phyloP scores from a whole-genome alignment of 805 yeast species.

The Zygosaccharomyces bisporus region DNA sequence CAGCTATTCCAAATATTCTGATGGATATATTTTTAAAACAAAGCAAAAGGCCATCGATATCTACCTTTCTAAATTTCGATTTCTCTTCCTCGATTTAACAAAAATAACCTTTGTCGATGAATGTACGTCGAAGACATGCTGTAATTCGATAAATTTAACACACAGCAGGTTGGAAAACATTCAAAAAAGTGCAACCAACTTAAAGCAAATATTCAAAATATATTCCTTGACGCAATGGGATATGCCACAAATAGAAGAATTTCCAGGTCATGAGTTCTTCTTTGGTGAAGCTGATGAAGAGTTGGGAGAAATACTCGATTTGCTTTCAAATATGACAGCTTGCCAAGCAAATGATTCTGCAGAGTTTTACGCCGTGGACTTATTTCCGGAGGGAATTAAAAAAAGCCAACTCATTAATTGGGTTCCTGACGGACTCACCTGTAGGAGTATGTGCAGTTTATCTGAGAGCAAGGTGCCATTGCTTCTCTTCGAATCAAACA shows the following conservation, averaged over 20 bases:
- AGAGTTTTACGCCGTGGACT: conserved; percentile 20
- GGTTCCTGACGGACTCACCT: conserved; percentile 18
- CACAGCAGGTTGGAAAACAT: conserved; percentile 19
- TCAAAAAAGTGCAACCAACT: conserved; percentile 10
- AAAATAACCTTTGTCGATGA: conserved; percentile 15
- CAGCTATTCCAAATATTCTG: too few relatives aligned
- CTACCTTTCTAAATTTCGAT: background rate
- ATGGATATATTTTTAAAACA: too few relatives aligned
- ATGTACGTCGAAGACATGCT: conserved; percentile 14
- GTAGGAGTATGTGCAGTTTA: background rate
- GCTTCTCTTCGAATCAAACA: conserved; percentile 21
- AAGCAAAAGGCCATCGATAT: background rate
- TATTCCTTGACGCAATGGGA: conserved; percentile 30
- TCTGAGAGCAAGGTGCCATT: conserved; percentile 14
- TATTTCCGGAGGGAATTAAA: conserved; percentile 26
- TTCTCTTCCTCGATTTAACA: conserved; percentile 17
- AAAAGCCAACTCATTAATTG: conserved; percentile 24
- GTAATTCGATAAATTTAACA: conserved; percentile 26
- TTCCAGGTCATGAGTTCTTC: conserved; percentile 30
- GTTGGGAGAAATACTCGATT: conserved; percentile 18
- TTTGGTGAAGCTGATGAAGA: conserved; percentile 15
- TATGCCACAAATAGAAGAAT: conserved; percentile 19
- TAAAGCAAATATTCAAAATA: conserved; percentile 20
- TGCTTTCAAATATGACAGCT: conserved; percentile 20
- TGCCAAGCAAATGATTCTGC: conserved; percentile 26